Evolutionary conservation across 441 rosid genomes (phyloP), one percentile per base, ranked within the genome.

Genomic region (Gossypium davidsonii): DNA sequence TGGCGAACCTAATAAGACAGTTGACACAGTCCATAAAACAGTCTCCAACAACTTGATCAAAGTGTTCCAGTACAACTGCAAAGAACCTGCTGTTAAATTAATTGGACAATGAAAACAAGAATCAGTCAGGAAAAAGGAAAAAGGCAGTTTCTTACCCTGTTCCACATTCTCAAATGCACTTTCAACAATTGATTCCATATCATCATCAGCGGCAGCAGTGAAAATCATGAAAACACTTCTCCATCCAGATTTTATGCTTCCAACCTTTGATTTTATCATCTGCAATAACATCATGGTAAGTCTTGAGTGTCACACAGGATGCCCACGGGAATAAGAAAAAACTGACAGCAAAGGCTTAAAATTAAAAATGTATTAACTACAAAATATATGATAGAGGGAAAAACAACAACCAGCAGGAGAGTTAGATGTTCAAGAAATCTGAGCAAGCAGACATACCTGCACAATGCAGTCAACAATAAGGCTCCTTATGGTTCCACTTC

Each of bases 11-110:
- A 78, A 96, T 96, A 76, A 96, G 95, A 86, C 98, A 92, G 85
- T 96, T 96, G 80, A 94, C 98, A 10, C 98, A 93, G 79, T 96
- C 99, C 99, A 93, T 92, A 80, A 96, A 96, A 85, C 99, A 96
- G 81, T 96, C 97, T 76, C 98, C 99, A 76, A 91, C 92, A 23
- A 96, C 99, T 83, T 92, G 98, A 82, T 96, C 98, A 82, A 96
- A 96, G 88, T 96, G 99, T 77, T 96, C 99, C 88, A 96, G 77
- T 79, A 93, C 82, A 86, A 96, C 99, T 96, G 97, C 94, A 86
- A 83, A 79, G 55, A 74, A 74, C 70, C 64, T 64, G 51, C 81
- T 55, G 78, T 85, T 76, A 86, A 79, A 75, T 66, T 53, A 37
- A 70, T 58, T 17, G 60, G 71, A 1, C 31, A 64, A 63, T 61